phyloP scores from a whole-genome alignment of 2,329 filamentous ascomycete genomes.

The Rutstroemia sp. region DNA sequence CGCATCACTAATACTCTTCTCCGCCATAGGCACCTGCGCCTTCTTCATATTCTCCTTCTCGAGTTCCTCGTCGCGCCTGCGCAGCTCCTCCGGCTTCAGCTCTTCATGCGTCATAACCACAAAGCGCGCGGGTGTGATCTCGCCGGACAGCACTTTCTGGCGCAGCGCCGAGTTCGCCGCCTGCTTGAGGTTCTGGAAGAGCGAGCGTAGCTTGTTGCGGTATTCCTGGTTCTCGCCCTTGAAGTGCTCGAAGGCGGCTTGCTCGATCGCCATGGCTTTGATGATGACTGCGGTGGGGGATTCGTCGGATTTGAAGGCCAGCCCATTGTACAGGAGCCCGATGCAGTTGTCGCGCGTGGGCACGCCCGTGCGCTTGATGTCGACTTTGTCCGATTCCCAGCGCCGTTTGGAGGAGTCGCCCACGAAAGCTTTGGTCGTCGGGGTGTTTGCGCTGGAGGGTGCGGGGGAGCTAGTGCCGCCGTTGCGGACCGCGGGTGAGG shows the following conservation, averaged over 20 bases:
- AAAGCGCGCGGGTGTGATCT: slow-evolving; percentile 65
- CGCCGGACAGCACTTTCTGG: slow-evolving; percentile 64
- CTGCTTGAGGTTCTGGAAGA: slow-evolving; percentile 93
- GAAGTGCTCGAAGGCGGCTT: slow-evolving; percentile 62
- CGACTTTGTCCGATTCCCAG: slow-evolving; percentile 73
- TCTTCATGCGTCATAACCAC: slow-evolving; percentile 86
- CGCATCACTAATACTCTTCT: slow-evolving; percentile 83
- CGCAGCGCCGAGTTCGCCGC: slow-evolving; percentile 77
- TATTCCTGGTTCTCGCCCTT: slow-evolving; percentile 70
- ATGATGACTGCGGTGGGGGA: slow-evolving; percentile 65
- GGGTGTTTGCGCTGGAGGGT: slow-evolving; percentile 31
- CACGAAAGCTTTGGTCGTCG: slow-evolving; percentile 42
- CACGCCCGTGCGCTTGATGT: slow-evolving; percentile 68
- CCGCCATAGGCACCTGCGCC: slow-evolving; percentile 85
- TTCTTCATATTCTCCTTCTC: slow-evolving; percentile 94
- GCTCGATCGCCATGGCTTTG: slow-evolving; percentile 74
- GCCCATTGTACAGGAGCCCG: slow-evolving; percentile 87
- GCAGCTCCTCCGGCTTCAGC: slow-evolving; percentile 79
- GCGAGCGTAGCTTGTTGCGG: slow-evolving; percentile 79
- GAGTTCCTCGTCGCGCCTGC: slow-evolving; percentile 66
- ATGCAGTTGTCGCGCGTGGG: slow-evolving; percentile 75
- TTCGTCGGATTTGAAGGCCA: slow-evolving; percentile 64
- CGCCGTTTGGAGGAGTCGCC: slow-evolving; percentile 73
- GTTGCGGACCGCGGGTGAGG: slow-evolving; percentile 19
- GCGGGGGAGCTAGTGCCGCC: slow-evolving; percentile 24